A percentile compares a stretch with the other conserved stretches of the same genome.
phyloP scores from a whole-genome alignment of 164 flowering plant species.

The Nymphaea thermarum region DNA sequence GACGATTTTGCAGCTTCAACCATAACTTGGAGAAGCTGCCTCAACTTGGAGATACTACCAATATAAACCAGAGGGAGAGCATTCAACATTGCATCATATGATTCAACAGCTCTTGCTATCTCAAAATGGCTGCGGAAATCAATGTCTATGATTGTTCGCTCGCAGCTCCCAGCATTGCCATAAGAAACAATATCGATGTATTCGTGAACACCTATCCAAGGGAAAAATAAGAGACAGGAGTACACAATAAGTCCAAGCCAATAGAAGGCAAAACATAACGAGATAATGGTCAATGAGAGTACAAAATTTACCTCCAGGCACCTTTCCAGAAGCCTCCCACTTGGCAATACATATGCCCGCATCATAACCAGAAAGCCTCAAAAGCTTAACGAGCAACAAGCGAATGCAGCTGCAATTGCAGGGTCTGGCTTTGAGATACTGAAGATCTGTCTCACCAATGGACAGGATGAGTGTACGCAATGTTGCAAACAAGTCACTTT shows the following conservation, averaged over 20 bases:
- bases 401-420: conserved; percentile 78
- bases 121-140: conserved; percentile 93
- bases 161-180: conserved; percentile 28
- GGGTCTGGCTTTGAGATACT: conserved; percentile 27
- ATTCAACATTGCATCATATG: conserved; percentile 58
- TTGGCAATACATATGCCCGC: conserved; percentile 71
- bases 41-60: conserved; percentile 49
- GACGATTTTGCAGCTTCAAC: conserved; percentile 84
- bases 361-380: conserved; percentile 70
- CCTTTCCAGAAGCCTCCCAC: conserved; percentile 69
- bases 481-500: conserved; percentile 44
- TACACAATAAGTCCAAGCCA: no score
- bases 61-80: conserved; percentile 71
- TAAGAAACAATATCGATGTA: conserved; percentile 57
- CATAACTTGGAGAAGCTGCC: conserved; percentile 68
- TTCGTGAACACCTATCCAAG: conserved; percentile 70
- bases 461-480: conserved; percentile 51
- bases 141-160: conserved; percentile 67
- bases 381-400: conserved; percentile 53
- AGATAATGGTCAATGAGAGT: background rate
- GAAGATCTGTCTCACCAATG: conserved; percentile 42
- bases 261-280: no score
- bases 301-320: conserved; percentile 68
- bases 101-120: conserved; percentile 82
- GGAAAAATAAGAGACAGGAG: background rate